Percentiles rank a stretch among this genome's conserved stretches.
phyloP scores from a whole-genome alignment of 2,329 filamentous ascomycete species.

The Hypomyces rosellus region DNA sequence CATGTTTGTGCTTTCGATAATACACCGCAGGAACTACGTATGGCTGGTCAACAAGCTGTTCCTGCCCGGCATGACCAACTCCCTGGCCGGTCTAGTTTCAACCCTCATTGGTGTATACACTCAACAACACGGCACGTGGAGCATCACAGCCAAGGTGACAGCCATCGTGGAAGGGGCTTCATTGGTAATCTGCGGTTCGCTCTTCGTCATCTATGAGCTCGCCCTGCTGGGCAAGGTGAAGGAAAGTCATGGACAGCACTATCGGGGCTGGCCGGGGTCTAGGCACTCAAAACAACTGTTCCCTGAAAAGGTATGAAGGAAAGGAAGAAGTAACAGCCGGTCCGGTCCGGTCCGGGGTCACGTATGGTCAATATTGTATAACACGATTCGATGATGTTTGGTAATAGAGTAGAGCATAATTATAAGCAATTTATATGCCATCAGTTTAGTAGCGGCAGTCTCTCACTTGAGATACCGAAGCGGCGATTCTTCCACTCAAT shows the following conservation, averaged over 20 bases:
- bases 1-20: conserved; percentile 37
- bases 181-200: conserved; percentile 18
- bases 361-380: not conserved
- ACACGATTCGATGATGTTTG: not conserved
- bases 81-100: conserved; percentile 42
- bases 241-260: conserved; percentile 21
- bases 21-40: conserved; percentile 43
- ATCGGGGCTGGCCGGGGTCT: conserved; percentile 14
- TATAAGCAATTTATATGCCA: not conserved
- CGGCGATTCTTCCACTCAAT: conserved; percentile 28
- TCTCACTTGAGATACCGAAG: conserved; percentile 20
- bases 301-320: not conserved
- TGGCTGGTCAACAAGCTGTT: conserved; percentile 49
- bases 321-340: not conserved
- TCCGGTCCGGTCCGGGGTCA: not conserved
- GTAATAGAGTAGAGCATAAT: not conserved
- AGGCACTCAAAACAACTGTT: conserved; percentile 7
- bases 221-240: conserved; percentile 26
- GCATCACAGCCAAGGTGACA: conserved; percentile 32
- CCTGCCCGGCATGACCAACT: conserved; percentile 39
- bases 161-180: conserved; percentile 30
- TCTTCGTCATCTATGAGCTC: conserved; percentile 27
- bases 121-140: conserved; percentile 38
- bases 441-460: conserved; percentile 24
- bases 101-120: conserved; percentile 45